phyloP scores from a whole-genome alignment of 805 yeast species.

The Ogataea nonfermentans region DNA sequence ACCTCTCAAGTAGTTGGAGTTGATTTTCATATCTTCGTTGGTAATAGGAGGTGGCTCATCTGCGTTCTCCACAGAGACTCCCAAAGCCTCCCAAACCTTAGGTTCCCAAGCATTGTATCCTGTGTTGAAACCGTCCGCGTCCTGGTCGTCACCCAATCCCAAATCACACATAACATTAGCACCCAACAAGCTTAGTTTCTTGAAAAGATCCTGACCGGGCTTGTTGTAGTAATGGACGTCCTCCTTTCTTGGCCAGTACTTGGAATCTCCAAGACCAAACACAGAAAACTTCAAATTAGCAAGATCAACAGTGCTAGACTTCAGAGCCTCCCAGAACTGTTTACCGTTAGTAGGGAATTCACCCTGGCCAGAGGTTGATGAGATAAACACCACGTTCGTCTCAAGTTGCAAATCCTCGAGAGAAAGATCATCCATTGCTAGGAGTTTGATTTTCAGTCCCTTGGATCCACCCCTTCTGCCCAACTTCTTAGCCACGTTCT shows the following conservation, averaged over 20 bases:
- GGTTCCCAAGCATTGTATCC: slow-evolving; percentile 90
- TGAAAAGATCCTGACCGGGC: slow-evolving; percentile 73
- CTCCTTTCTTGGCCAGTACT: slow-evolving; percentile 96
- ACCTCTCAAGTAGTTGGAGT: slow-evolving; percentile 86
- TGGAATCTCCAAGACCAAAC: slow-evolving; percentile 78
- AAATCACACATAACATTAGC: slow-evolving; percentile 70
- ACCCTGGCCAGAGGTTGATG: slow-evolving; percentile 85
- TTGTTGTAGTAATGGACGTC: slow-evolving; percentile 92
- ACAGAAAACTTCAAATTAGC: slow-evolving; percentile 56
- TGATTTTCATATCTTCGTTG: slow-evolving; percentile 91
- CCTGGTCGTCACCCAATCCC: slow-evolving; percentile 96
- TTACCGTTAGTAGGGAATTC: slow-evolving; percentile 84
- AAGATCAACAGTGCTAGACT: slow-evolving; percentile 65
- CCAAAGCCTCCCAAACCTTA: slow-evolving; percentile 80
- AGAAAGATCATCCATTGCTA: slow-evolving; percentile 70
- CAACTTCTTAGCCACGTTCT: slow-evolving; percentile 73
- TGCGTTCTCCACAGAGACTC: slow-evolving; percentile 83
- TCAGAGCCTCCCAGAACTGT: slow-evolving; percentile 69
- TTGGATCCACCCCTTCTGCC: slow-evolving; percentile 76
- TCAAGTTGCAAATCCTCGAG: slow-evolving; percentile 72
- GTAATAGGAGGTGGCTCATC: slow-evolving; percentile 91
- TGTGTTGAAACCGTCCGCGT: slow-evolving; percentile 90
- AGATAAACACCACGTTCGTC: slow-evolving; percentile 63
- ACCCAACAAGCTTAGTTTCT: slow-evolving; percentile 65
- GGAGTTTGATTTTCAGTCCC: slow-evolving; percentile 65